Base-by-base conservation (phyloP, 2,329 filamentous ascomycete genomes). In the Aspergillus ibericus region DNA sequence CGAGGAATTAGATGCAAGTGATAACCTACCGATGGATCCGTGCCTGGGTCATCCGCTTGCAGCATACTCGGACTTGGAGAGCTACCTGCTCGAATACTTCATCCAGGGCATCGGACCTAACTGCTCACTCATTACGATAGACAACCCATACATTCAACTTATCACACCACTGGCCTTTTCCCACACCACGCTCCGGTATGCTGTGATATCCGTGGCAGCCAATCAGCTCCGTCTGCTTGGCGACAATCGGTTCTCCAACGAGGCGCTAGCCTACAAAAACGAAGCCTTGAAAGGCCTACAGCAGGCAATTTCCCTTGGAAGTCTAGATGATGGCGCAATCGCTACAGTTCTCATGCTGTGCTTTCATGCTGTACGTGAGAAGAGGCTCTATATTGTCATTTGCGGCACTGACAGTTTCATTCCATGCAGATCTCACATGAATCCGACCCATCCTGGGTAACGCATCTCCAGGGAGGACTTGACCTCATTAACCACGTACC, bases 331-430 rank as follows among this genome's bases (percentile, higher is more conserved):
- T 61, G 66, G 62, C 1, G 60, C 64, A 4, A 60, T 73, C 9
- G 70, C 71, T 13, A 67, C 70, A 1, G 64, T 73, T 18, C 50
- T 74, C 32, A 74, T 74, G 71, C 63, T 74, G 18, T 74, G 71
- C 58, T 74, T 73, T 55, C 67, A 70, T 48, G 71, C 73, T 63
- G 67, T 66, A 60, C 22, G 60, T 16, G 10, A 4, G 34, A n/a
- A n/a, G 4, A 18, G n/a, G 5, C 9, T 18, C 25, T 7, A 2
- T 4, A 1, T 35, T 5, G 5, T 15, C 2, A 36, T 46, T 20
- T 15, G 15, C 29, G 13, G 42, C 29, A 12, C 10, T 36, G 25
- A 8, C 12, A 16, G 5, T 10, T 29, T 22, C 16, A 32, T 32
- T 18, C 15, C 9, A 38, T 47, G 13, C 36, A 70, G 66, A 73